A percentile compares a stretch with the other conserved stretches of the same genome.
phyloP scores from a whole-genome alignment of 441 rosid genomes.

The Gossypium trilobum region DNA sequence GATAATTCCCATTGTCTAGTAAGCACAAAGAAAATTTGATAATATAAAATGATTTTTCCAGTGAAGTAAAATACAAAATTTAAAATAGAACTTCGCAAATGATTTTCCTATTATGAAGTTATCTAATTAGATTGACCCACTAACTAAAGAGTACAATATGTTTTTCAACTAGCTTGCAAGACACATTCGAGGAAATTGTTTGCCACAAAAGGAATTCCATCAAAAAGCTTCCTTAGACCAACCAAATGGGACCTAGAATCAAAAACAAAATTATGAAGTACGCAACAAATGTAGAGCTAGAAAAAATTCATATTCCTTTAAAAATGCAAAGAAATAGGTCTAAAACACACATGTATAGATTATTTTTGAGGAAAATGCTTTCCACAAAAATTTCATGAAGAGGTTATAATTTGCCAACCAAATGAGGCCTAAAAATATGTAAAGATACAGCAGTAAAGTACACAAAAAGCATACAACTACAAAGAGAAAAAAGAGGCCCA shows the following conservation, averaged over 20 bases:
- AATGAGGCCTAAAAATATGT: background rate
- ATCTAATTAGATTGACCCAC: background rate
- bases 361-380: background rate
- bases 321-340: background rate
- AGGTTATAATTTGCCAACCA: background rate
- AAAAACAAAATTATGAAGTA: background rate
- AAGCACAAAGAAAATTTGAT: background rate
- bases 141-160: background rate
- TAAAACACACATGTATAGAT: background rate
- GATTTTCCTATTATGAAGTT: background rate
- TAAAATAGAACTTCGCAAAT: background rate
- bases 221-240: background rate
- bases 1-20: background rate
- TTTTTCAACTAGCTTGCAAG: background rate
- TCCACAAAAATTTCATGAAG: background rate
- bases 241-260: background rate
- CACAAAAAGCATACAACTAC: background rate
- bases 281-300: background rate
- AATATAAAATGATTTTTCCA: background rate
- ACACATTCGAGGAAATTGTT: background rate
- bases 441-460: background rate
- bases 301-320: background rate
- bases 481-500: background rate
- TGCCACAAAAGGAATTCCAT: background rate
- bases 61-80: background rate